Conservation (phyloP, 2,329 filamentous ascomycete genomes). For the Aureobasidium lini region DNA sequence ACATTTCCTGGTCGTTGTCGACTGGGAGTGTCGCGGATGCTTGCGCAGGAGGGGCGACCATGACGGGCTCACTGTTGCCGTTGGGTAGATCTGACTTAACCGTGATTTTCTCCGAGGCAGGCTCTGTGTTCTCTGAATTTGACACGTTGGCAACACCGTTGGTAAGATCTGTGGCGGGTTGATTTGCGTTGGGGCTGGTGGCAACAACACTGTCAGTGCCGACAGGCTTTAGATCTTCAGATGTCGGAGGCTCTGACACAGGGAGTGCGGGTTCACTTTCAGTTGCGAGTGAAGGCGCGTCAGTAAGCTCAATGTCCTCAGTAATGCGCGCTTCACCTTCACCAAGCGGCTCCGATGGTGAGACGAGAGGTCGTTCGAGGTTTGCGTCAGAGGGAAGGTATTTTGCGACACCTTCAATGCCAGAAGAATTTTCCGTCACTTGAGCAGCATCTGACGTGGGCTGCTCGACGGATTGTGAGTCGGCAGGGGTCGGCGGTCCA, state of each 20-base stretch:
- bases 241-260: constrained; percentile 15
- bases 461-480: constrained; percentile 13
- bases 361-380: constrained; percentile 34
- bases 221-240: background rate
- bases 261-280: constrained; percentile 15
- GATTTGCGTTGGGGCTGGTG: background rate
- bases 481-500: background rate
- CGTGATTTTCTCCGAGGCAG: background rate
- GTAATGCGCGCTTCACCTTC: constrained; percentile 21
- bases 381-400: constrained; percentile 36
- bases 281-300: constrained; percentile 12
- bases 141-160: constrained; percentile 40
- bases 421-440: constrained; percentile 34
- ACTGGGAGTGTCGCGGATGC: background rate
- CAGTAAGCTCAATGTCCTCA: constrained; percentile 13
- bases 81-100: background rate
- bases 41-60: constrained; percentile 13
- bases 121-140: constrained; percentile 26
- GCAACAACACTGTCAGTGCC: background rate
- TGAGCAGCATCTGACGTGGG: constrained; percentile 23
- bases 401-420: constrained; percentile 36
- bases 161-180: constrained; percentile 6
- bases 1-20: constrained; percentile 25
- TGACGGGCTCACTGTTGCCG: background rate
- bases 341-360: constrained; percentile 34